These are phyloP conservation scores for Aspergillus brasiliensis DNA, from an alignment of 2,329 filamentous ascomycete species.

Conservation along the genomic window DNA sequence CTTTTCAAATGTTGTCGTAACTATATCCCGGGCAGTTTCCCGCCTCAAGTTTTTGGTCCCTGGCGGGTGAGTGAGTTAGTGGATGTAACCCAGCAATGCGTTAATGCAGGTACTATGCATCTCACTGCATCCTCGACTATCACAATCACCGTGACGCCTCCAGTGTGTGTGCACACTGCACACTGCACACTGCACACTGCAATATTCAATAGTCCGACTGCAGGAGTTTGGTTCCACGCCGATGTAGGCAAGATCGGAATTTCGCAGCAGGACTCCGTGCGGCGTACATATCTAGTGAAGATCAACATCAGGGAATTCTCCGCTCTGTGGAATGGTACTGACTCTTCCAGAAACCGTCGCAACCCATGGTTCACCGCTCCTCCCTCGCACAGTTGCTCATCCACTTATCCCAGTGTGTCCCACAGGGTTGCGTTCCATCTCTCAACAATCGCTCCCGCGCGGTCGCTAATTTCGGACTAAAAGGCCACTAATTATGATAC, in stretches of 20 bases:
- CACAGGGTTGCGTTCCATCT: not conserved
- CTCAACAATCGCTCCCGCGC: not conserved
- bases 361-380: conserved; percentile 22
- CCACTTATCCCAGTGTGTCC: too few species aligned
- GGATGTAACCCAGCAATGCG: not conserved
- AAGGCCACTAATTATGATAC: conserved; percentile 8
- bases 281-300: conserved; percentile 5
- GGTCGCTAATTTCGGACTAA: conserved; percentile 2
- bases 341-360: conserved; percentile 19
- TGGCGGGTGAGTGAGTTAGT: not conserved
- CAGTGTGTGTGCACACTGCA: too few species aligned
- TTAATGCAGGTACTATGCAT: conserved; percentile 11
- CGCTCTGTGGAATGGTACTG: conserved; percentile 14
- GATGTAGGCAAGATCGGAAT: conserved; percentile 10
- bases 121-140: conserved; percentile 4
- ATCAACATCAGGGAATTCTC: conserved; percentile 19
- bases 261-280: conserved; percentile 6
- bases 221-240: not conserved
- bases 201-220: not conserved
- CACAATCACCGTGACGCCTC: conserved; percentile 1
- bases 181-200: too few species aligned
- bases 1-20: not conserved
- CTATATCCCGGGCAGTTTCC: not conserved
- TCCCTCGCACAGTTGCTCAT: conserved; percentile 2
- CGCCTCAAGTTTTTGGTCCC: not conserved